phyloP scores from a whole-genome alignment of 495 filamentous ascomycete species.

The Hyaloscypha variabilis region DNA sequence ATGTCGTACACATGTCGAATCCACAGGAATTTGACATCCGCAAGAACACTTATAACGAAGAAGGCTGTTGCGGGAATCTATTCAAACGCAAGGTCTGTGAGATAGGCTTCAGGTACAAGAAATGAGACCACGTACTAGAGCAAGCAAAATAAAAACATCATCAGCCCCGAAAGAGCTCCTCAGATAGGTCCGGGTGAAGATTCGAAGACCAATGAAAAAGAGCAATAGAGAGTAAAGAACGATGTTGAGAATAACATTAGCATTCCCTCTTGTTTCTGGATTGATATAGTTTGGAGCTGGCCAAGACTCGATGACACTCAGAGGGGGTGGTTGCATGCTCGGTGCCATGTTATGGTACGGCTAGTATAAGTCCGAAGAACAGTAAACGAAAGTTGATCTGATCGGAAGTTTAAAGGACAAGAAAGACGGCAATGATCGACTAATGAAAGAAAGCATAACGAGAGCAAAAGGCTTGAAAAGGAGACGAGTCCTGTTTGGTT shows the following conservation, averaged over 20 bases:
- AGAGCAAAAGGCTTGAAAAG: background rate
- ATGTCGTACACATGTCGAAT: conserved; percentile 52
- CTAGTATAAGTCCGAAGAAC: background rate
- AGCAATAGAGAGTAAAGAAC: conserved; percentile 43
- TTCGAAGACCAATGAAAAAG: conserved; percentile 44
- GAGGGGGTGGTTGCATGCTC: conserved; percentile 49
- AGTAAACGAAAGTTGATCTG: background rate
- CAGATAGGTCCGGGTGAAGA: conserved; percentile 51
- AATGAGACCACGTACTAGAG: conserved; percentile 30
- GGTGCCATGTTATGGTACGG: background rate
- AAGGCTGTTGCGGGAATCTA: conserved; percentile 44
- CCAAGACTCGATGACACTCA: conserved; percentile 48
- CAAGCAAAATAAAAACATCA: conserved; percentile 50
- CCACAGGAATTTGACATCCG: conserved; percentile 50
- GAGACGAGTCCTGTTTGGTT: too few species aligned
- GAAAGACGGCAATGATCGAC: background rate
- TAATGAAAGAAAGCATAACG: background rate
- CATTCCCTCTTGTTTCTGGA: conserved; percentile 51
- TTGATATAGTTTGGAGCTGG: conserved; percentile 58
- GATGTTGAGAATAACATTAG: conserved; percentile 45
- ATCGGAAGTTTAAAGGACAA: background rate
- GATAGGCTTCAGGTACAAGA: background rate
- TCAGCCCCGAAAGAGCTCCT: conserved; percentile 48
- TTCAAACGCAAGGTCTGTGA: conserved; percentile 21
- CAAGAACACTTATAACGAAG: conserved; percentile 44